Percentiles rank a stretch among this genome's conserved stretches.
phyloP scores from a whole-genome alignment of 352 stramenopile species.

The Phytophthora citrophthora region DNA sequence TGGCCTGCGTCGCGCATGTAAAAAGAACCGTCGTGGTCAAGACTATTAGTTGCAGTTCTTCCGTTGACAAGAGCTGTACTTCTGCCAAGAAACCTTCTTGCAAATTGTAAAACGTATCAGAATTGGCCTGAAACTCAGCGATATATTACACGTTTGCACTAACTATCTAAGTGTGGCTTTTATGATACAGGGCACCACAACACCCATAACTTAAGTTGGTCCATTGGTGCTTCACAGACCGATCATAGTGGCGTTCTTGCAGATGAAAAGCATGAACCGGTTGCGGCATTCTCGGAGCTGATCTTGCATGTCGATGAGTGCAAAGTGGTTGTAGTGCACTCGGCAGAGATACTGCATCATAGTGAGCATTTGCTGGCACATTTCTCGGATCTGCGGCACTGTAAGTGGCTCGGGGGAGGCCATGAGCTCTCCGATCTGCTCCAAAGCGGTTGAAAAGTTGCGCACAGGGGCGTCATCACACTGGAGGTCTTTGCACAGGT shows the following conservation, averaged over 20 bases:
- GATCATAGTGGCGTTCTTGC: constrained; percentile 74
- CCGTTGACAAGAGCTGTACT: constrained; percentile 21
- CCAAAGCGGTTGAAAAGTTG: constrained; percentile 39
- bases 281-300: constrained; percentile 67
- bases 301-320: constrained; percentile 78
- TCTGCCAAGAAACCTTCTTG: constrained; percentile 20
- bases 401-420: constrained; percentile 56
- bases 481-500: constrained; percentile 63
- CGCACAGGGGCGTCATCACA: constrained; percentile 41
- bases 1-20: constrained; percentile 1
- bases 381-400: constrained; percentile 59
- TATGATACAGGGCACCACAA: constrained; percentile 26
- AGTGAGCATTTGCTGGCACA: constrained; percentile 70
- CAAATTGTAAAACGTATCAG: not conserved
- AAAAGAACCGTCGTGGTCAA: not conserved
- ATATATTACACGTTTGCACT: constrained; percentile 26
- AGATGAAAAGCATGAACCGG: constrained; percentile 81
- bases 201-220: constrained; percentile 33
- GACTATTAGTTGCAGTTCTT: not conserved
- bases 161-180: constrained; percentile 14
- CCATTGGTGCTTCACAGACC: constrained; percentile 41
- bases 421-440: constrained; percentile 56
- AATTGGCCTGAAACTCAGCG: constrained; percentile 15
- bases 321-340: constrained; percentile 71
- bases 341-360: constrained; percentile 82